Percentiles rank a stretch among this genome's conserved stretches.
These are phyloP conservation scores for Lasiodiplodia citricola DNA, from an alignment of 2,329 filamentous ascomycete genomes.

Conservation along the genomic window DNA sequence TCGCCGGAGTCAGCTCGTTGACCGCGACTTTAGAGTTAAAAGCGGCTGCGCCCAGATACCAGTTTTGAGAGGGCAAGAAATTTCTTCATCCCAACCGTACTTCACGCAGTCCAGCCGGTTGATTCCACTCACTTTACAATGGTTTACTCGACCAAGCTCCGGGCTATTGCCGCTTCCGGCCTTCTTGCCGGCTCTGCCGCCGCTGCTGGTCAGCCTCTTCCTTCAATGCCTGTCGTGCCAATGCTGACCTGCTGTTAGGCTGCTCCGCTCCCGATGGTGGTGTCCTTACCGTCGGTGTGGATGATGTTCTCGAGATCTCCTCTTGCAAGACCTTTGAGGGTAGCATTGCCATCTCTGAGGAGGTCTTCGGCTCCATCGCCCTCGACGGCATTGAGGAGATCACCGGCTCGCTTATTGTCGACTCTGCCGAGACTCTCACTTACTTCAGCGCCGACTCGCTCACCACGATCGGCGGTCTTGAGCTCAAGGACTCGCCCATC, in stretches of 20 bases:
- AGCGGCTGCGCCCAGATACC: background rate
- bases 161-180: constrained; percentile 19
- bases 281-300: constrained; percentile 5
- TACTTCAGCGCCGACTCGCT: constrained; percentile 17
- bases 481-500: background rate
- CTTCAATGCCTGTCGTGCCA: too few relatives aligned
- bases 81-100: constrained; percentile 16
- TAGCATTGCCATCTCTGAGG: constrained; percentile 34
- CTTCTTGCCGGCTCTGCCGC: constrained; percentile 10
- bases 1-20: constrained; percentile 5
- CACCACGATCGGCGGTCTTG: constrained; percentile 10
- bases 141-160: constrained; percentile 17
- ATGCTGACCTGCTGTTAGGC: background rate
- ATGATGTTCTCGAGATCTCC: constrained; percentile 1
- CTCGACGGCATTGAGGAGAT: constrained; percentile 23
- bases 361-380: constrained; percentile 9
- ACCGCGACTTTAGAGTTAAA: constrained; percentile 22
- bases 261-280: constrained; percentile 16
- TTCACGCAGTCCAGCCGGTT: constrained; percentile 2
- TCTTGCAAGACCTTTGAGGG: constrained; percentile 19
- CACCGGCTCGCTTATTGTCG: constrained; percentile 15
- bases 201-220: constrained; percentile 5
- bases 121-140: constrained; percentile 6
- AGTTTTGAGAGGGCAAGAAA: constrained; percentile 11
- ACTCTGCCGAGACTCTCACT: constrained; percentile 11